Percentiles rank a stretch among this genome's conserved stretches.
phyloP scores from a whole-genome alignment of 352 stramenopile genomes.

The Phytopythium chamaehyphon region DNA sequence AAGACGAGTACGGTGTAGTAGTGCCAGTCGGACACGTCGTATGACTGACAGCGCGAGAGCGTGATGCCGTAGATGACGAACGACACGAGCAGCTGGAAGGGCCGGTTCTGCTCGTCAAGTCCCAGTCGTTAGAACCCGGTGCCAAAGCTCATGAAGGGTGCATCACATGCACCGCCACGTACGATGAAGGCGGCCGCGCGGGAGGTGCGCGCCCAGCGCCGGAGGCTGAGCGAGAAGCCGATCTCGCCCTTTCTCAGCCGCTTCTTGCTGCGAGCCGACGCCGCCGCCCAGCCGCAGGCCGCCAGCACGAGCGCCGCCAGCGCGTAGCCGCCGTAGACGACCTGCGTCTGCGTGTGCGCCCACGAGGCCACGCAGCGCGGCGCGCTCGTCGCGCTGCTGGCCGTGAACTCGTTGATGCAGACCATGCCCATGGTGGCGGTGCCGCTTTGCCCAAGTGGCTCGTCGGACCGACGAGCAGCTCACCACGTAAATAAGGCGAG shows the following conservation, averaged over 20 bases:
- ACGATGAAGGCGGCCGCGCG: slow-evolving; percentile 68
- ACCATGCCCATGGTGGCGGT: slow-evolving; percentile 46
- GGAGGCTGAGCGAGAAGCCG: slow-evolving; percentile 73
- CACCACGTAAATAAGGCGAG: too few relatives aligned
- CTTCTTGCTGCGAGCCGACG: slow-evolving; percentile 53
- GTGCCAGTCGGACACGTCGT: slow-evolving; percentile 55
- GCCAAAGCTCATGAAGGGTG: too few relatives aligned
- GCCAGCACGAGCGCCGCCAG: slow-evolving; percentile 45
- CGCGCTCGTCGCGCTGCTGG: slow-evolving; percentile 19
- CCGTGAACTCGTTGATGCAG: slow-evolving; percentile 61
- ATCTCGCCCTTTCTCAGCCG: slow-evolving; percentile 55
- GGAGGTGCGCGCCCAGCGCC: slow-evolving; percentile 74
- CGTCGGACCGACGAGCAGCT: too few relatives aligned
- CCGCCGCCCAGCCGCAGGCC: slow-evolving; percentile 43
- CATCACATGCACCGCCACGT: slow-evolving; percentile 11
- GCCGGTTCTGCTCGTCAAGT: slow-evolving; percentile 45
- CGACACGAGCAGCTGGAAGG: slow-evolving; percentile 72
- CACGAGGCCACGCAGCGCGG: slow-evolving; percentile 70
- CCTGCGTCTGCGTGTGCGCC: slow-evolving; percentile 71
- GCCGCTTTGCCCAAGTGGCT: too few relatives aligned
- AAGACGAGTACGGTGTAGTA: slow-evolving; percentile 68
- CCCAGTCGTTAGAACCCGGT: neutral
- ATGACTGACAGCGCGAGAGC: slow-evolving; percentile 64
- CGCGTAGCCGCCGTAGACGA: slow-evolving; percentile 46
- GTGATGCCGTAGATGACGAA: slow-evolving; percentile 67